Evolutionary conservation across 345 rosid species (phyloP).

Genomic region (Hibiscus trionum): DNA sequence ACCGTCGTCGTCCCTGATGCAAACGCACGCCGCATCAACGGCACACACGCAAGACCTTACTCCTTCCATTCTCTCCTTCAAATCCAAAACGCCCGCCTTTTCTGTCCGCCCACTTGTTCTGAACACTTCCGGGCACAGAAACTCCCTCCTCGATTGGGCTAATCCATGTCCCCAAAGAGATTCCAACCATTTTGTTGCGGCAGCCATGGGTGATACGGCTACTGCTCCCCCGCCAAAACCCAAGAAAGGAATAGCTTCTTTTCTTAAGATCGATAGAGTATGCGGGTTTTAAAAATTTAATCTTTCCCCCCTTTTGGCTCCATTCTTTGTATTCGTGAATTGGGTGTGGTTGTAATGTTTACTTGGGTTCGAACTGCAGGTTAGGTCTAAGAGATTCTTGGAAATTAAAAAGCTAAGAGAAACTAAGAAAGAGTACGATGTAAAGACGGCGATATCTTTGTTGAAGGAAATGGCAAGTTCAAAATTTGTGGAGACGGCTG

Average conservation of each 20-base stretch:
- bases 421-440: conserved; percentile 65
- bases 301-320: background rate
- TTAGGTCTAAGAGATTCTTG: conserved; percentile 89
- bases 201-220: conserved; percentile 28
- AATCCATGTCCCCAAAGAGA: conserved; percentile 12
- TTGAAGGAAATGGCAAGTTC: conserved; percentile 57
- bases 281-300: background rate
- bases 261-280: conserved; percentile 91
- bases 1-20: conserved; percentile 46
- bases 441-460: conserved; percentile 64
- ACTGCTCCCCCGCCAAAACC: background rate
- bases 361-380: conserved; percentile 39
- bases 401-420: conserved; percentile 93
- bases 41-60: conserved; percentile 36
- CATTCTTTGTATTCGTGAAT: background rate
- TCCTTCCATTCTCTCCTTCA: conserved; percentile 43
- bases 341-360: background rate
- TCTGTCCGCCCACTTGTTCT: conserved; percentile 35
- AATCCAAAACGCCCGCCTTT: conserved; percentile 29
- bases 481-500: conserved; percentile 78
- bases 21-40: conserved; percentile 40
- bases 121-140: conserved; percentile 17
- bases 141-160: background rate
- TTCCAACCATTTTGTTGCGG: conserved; percentile 16
- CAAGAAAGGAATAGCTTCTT: conserved; percentile 31